Conservation (phyloP, 306 rosid species). For the Vicia sativa region DNA sequence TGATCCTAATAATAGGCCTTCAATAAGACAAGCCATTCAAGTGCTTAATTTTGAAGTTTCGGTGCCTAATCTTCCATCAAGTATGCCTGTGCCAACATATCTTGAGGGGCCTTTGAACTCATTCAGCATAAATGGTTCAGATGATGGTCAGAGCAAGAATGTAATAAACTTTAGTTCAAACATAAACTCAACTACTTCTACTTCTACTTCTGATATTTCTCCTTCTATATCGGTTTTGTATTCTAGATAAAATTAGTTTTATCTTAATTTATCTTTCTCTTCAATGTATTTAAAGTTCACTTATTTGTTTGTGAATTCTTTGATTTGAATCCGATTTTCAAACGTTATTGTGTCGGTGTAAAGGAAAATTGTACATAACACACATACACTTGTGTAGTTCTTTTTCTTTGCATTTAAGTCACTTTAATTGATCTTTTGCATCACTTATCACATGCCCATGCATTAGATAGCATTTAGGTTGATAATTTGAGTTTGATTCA, state of each 20-base stretch:
- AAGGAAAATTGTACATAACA: no score
- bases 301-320: no score
- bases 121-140: constrained; percentile 3
- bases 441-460: no score
- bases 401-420: no score
- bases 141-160: constrained; percentile 8
- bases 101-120: not conserved
- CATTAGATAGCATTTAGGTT: no score
- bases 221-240: constrained; percentile 17
- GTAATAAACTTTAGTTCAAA: constrained; percentile 3
- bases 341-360: no score
- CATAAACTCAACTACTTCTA: constrained; percentile 28
- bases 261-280: not conserved
- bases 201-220: constrained; percentile 28
- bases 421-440: no score
- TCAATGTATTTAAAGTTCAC: not conserved
- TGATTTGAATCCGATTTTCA: no score
- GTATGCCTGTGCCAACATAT: constrained; percentile 33
- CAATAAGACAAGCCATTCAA: constrained; percentile 34
- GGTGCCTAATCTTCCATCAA: constrained; percentile 37
- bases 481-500: no score
- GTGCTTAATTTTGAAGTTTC: constrained; percentile 44
- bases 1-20: constrained; percentile 28
- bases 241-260: not conserved
- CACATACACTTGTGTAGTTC: no score